A percentile compares a stretch with the other conserved stretches of the same genome.
Conservation (phyloP, 2,329 filamentous ascomycete species). For the Calonectria henricotiae region DNA sequence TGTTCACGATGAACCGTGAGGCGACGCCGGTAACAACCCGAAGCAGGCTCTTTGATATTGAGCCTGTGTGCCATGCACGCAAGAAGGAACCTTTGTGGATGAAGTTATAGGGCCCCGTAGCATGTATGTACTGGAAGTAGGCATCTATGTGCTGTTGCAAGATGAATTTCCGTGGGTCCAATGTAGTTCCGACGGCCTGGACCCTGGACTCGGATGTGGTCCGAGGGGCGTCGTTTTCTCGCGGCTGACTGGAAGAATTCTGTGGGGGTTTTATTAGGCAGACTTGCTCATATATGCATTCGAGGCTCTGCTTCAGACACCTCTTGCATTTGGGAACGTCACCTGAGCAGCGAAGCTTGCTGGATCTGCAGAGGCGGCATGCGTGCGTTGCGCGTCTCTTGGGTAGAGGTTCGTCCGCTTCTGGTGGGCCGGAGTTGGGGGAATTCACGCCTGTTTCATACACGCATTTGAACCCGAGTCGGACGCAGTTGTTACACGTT, state of each 20-base stretch:
- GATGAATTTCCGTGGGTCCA: conserved; percentile 4
- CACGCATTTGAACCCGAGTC: neutral
- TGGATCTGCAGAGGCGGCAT: conserved; percentile 1
- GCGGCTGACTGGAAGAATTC: neutral
- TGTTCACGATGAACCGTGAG: neutral
- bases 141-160: conserved; percentile 1
- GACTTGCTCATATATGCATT: neutral
- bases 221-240: neutral
- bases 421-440: neutral
- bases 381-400: conserved; percentile 1
- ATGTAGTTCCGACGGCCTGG: neutral
- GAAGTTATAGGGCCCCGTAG: neutral
- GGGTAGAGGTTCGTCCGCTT: neutral
- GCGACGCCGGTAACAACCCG: conserved; percentile 4
- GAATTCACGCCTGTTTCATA: neutral
- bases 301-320: neutral
- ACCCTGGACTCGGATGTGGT: neutral
- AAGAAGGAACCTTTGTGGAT: conserved; percentile 17
- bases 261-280: no score
- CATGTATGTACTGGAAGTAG: conserved; percentile 7
- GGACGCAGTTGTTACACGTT: conserved; percentile 1
- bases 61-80: conserved; percentile 2
- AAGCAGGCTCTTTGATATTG: conserved; percentile 6
- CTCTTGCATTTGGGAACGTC: neutral
- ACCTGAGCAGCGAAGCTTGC: conserved; percentile 12